Conservation (phyloP, 2,329 filamentous ascomycete genomes). For the Metarhizium sp. region DNA sequence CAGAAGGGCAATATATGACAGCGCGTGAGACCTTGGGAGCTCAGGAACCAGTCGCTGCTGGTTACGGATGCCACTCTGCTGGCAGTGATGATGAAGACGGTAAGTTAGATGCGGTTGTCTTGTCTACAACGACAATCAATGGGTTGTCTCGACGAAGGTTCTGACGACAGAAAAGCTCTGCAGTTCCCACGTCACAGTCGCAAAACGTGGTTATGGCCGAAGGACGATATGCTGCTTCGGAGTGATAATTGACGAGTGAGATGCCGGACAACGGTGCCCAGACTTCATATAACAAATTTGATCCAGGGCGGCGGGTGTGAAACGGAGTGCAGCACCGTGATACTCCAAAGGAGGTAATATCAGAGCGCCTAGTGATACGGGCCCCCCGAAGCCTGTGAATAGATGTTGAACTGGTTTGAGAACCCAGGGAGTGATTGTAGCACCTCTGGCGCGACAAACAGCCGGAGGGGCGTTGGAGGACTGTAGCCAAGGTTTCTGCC, state of each 20-base stretch:
- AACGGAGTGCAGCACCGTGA: conserved; percentile 44
- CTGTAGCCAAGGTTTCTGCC: conserved; percentile 3
- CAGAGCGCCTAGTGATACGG: conserved; percentile 32
- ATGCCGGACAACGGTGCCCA: not conserved
- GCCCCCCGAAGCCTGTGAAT: conserved; percentile 36
- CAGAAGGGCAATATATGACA: not conserved
- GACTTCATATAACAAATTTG: conserved; percentile 4
- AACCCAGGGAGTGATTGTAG: conserved; percentile 24
- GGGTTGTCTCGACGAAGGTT: not conserved
- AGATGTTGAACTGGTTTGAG: conserved; percentile 28
- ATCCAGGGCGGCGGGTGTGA: conserved; percentile 30
- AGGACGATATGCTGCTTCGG: not conserved
- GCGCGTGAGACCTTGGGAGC: not conserved
- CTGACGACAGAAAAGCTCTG: not conserved
- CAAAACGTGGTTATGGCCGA: not conserved
- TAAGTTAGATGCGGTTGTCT: not conserved
- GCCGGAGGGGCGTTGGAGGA: conserved; percentile 10
- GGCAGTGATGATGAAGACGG: not conserved
- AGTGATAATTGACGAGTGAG: not conserved
- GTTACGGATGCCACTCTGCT: not conserved
- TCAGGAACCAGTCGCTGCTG: not conserved
- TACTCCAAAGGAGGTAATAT: conserved; percentile 21
- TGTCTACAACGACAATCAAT: not conserved
- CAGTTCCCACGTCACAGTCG: not conserved
- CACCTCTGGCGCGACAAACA: conserved; percentile 20